Percentiles rank a stretch among this genome's conserved stretches.
Evolutionary conservation across 2,329 filamentous ascomycete genomes (phyloP).

Genomic region (Colletotrichum sojae): DNA sequence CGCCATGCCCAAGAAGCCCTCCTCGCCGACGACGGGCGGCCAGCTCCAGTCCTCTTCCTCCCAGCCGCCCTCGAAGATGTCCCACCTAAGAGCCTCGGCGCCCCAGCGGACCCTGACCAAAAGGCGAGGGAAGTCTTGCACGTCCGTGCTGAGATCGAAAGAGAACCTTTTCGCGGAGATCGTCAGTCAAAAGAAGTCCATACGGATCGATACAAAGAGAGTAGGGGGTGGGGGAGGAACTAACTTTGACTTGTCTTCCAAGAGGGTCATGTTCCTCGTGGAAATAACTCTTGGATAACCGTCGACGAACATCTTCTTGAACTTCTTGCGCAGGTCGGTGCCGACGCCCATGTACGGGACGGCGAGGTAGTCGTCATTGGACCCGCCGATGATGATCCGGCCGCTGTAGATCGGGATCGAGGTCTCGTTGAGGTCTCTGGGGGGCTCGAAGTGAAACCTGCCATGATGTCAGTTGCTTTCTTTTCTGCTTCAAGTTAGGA

Average conservation of each 20-base stretch:
- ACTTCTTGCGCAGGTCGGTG: conserved; percentile 19
- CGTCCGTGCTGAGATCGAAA: conserved; percentile 24
- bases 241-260: conserved; percentile 36
- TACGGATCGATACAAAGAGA: not conserved
- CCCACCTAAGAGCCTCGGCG: conserved; percentile 30
- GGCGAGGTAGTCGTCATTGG: conserved; percentile 56
- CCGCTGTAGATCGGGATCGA: conserved; percentile 60
- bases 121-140: conserved; percentile 37
- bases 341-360: conserved; percentile 55
- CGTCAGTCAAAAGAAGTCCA: not conserved
- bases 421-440: conserved; percentile 44
- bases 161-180: conserved; percentile 27
- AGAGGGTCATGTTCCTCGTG: not conserved
- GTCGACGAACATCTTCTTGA: conserved; percentile 18
- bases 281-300: conserved; percentile 19
- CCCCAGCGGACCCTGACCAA: conserved; percentile 31
- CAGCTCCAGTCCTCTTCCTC: conserved; percentile 57
- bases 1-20: conserved; percentile 55
- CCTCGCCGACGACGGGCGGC: conserved; percentile 54
- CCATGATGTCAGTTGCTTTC: no score
- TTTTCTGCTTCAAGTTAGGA: no score
- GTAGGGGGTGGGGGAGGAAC: no score
- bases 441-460: conserved; percentile 48
- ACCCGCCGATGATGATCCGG: conserved; percentile 57
- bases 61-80: conserved; percentile 56